A percentile compares a stretch with the other conserved stretches of the same genome.
Evolutionary conservation across 352 stramenopile genomes (phyloP).

Genomic region (Globisporangium radiosum): DNA sequence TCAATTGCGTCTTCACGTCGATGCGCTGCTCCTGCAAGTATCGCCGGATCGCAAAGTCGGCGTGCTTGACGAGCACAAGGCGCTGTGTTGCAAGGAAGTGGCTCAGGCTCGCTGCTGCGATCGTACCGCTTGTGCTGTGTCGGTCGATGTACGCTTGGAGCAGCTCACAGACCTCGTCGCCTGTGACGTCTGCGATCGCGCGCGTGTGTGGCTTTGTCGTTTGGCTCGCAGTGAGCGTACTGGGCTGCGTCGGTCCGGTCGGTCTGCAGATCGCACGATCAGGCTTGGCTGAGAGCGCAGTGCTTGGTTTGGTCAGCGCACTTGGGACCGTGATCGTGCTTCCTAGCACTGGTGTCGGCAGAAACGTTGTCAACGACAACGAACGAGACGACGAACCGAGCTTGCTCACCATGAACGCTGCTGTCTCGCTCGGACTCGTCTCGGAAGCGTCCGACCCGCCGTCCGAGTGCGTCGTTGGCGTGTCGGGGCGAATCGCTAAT

Average conservation of each 20-base stretch:
- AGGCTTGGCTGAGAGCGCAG: too few relatives aligned
- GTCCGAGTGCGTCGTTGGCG: constrained; percentile 9
- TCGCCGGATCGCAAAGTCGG: constrained; percentile 26
- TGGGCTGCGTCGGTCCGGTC: too few relatives aligned
- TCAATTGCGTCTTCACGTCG: constrained; percentile 17
- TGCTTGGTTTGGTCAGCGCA: neutral
- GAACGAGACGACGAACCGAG: constrained; percentile 1
- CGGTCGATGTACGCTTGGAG: constrained; percentile 34
- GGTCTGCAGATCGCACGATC: too few relatives aligned
- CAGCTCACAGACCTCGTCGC: constrained; percentile 25
- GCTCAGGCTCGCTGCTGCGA: constrained; percentile 29
- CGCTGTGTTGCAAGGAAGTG: constrained; percentile 33
- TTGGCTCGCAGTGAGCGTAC: too few relatives aligned
- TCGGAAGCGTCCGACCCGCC: neutral
- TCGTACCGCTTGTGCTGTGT: constrained; percentile 26
- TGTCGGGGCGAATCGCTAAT: constrained; percentile 2
- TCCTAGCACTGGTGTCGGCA: too few relatives aligned
- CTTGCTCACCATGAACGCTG: constrained; percentile 1
- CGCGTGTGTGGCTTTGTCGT: neutral
- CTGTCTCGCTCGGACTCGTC: neutral
- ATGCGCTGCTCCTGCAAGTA: constrained; percentile 25
- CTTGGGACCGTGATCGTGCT: constrained; percentile 7
- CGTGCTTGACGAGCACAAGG: constrained; percentile 22
- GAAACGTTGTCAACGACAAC: too few relatives aligned
- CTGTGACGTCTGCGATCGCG: constrained; percentile 6